phyloP scores from a whole-genome alignment of 192 early-diverging fungal genomes.

The Backusella liffmaniae region DNA sequence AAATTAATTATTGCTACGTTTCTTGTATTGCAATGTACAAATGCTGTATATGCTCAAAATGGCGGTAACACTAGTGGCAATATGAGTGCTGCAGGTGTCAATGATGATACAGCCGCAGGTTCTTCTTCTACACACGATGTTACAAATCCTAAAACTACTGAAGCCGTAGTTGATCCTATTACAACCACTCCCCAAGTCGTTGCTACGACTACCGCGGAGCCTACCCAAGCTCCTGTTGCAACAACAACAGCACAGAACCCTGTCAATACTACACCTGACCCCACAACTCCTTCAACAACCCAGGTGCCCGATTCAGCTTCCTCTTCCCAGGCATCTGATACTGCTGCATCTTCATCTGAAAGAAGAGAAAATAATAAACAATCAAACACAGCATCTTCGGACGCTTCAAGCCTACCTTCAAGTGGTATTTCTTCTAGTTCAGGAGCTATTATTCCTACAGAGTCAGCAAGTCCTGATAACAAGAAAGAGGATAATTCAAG shows the following conservation, averaged over 20 bases:
- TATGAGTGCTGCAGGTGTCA: not conserved
- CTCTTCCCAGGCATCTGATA: not conserved
- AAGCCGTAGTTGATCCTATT: not conserved
- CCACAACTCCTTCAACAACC: slow-evolving; percentile 1
- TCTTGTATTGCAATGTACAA: not conserved
- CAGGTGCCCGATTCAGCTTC: not conserved
- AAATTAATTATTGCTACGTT: not conserved
- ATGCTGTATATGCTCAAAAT: not conserved
- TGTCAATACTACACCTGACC: not conserved
- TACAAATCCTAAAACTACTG: not conserved
- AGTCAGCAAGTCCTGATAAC: not conserved
- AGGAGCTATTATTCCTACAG: not conserved
- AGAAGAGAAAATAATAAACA: not conserved
- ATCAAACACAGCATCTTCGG: not conserved
- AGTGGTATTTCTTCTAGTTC: not conserved
- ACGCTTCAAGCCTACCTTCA: not conserved
- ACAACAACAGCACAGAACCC: not conserved
- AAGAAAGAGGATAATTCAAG: not conserved
- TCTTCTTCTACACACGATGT: not conserved
- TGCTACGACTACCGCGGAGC: not conserved
- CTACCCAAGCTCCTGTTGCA: not conserved
- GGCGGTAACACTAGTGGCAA: not conserved
- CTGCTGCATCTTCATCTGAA: not conserved
- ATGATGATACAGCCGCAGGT: not conserved
- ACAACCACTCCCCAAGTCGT: not conserved